phyloP scores from a whole-genome alignment of 306 rosid species.

The Cajanus cajan region DNA sequence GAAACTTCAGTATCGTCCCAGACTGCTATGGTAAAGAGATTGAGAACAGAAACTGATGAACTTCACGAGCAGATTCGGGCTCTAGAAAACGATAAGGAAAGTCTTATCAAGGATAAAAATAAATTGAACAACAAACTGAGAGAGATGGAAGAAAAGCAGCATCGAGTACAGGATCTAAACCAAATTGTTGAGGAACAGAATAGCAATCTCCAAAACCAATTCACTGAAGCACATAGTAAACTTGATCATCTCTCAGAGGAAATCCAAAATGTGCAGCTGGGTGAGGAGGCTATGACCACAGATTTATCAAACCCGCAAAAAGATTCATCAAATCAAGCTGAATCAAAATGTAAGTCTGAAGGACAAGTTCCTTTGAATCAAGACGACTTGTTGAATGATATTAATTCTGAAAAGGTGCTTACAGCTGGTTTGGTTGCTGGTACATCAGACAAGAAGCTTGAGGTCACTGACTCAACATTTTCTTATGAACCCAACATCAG shows the following conservation, averaged over 20 bases:
- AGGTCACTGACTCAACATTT: too few relatives aligned
- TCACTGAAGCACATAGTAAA: constrained; percentile 54
- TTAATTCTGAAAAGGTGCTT: constrained; percentile 27
- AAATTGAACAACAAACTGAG: constrained; percentile 48
- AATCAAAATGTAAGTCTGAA: constrained; percentile 29
- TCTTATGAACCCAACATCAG: too few relatives aligned
- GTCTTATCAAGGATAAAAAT: constrained; percentile 47
- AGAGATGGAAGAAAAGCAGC: constrained; percentile 66
- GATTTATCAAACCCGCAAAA: constrained; percentile 25
- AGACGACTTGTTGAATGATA: constrained; percentile 25
- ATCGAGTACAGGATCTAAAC: constrained; percentile 53
- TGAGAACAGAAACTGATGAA: constrained; percentile 67
- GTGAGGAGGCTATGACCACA: constrained; percentile 42
- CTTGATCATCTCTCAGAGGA: constrained; percentile 59
- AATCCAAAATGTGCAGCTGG: constrained; percentile 48
- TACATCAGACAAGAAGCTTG: constrained; percentile 5
- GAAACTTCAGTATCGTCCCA: constrained; percentile 80
- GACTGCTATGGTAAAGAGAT: constrained; percentile 60
- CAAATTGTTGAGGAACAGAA: constrained; percentile 53
- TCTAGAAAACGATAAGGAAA: constrained; percentile 66
- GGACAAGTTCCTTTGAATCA: constrained; percentile 30
- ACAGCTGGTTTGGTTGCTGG: constrained; percentile 25
- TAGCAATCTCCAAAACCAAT: constrained; percentile 55
- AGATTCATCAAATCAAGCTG: constrained; percentile 26
- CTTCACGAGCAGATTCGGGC: constrained; percentile 61